Evolutionary conservation across 2,329 filamentous ascomycete species (phyloP), one percentile per base, ranked within the genome.

Genomic region (Claviceps africana): DNA sequence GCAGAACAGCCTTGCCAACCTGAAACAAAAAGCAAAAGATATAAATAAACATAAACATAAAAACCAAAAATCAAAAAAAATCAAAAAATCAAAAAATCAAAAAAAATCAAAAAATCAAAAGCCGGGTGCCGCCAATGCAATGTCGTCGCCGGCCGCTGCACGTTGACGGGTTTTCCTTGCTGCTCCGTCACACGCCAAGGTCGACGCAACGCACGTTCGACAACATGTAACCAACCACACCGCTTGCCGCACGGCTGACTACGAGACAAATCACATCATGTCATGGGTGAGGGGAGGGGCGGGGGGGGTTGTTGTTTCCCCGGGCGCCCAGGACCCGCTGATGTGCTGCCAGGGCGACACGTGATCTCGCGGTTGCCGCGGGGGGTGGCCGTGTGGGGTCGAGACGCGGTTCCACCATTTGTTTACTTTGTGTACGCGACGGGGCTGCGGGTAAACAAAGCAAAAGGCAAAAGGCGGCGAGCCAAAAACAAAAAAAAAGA

Each of bases 361-460:
- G 56, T 58, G 57, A 59, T 33, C 44, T 54, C 56, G 57, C 51
- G 56, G 51, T 42, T 33, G 22, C 19, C n/a, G 7, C 31, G 30
- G 35, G 19, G 39, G 43, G 56, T 58, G 56, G 56, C 55, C 21
- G 31, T 53, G 56, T 46, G 54, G 57, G 55, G 56, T 49, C 11
- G 28, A 46, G 42, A 57, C 58, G 58, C 55, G 56, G 40, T 48
- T 10, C n/a, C 21, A 17, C 30, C 19, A 46, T 55, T 58, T 60
- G 56, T 60, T 60, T 59, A 60, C 58, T 59, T 57, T 50, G 39
- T 5, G 30, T 45, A 50, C 46, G 50, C 50, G 50, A 22, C 50
- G 35, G 13, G 13, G 9, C 17, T 11, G 13, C 17, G 42, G 13
- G 7, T 13, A 44, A 44, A 25, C 7, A 46, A 51, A 42, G 43